These are phyloP conservation scores for Bacidia gigantensis DNA, from an alignment of 495 filamentous ascomycete species.

Conservation along the genomic window DNA sequence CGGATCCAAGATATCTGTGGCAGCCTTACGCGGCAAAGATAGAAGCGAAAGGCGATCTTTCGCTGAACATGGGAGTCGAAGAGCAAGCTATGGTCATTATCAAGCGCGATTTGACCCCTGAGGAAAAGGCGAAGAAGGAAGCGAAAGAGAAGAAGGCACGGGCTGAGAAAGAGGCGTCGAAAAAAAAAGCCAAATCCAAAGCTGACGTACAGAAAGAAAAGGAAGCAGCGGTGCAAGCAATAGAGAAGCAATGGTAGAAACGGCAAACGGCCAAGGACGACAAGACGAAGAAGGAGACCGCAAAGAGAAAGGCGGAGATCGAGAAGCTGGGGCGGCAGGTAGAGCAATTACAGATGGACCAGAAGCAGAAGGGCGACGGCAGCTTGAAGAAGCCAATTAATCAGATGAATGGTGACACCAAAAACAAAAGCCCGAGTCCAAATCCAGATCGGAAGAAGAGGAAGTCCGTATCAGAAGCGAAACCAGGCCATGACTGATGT, in stretches of 20 bases:
- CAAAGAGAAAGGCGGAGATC: background rate
- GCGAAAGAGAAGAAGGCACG: conserved; percentile 21
- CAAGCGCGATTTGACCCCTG: conserved; percentile 16
- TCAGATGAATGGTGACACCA: background rate
- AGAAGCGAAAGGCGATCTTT: background rate
- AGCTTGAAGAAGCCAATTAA: background rate
- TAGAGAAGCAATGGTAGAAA: conserved; percentile 19
- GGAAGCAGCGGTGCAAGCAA: conserved; percentile 15
- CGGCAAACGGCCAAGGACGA: background rate
- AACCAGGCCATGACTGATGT: too few relatives aligned
- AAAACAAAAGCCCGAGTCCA: background rate
- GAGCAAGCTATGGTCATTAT: conserved; percentile 8
- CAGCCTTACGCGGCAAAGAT: conserved; percentile 5
- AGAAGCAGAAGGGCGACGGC: background rate
- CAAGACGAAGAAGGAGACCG: background rate
- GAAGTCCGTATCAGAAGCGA: background rate
- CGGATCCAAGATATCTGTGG: background rate
- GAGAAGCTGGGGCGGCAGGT: background rate
- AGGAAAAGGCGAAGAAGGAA: conserved; percentile 32
- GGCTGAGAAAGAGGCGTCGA: conserved; percentile 6
- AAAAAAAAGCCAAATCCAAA: conserved; percentile 19
- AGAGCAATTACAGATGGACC: background rate
- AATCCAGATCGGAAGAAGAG: background rate
- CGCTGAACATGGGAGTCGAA: conserved; percentile 5
- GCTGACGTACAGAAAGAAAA: conserved; percentile 16